Evolutionary conservation across 2,329 filamentous ascomycete genomes (phyloP).

Genomic region (Colletotrichum paranaense): DNA sequence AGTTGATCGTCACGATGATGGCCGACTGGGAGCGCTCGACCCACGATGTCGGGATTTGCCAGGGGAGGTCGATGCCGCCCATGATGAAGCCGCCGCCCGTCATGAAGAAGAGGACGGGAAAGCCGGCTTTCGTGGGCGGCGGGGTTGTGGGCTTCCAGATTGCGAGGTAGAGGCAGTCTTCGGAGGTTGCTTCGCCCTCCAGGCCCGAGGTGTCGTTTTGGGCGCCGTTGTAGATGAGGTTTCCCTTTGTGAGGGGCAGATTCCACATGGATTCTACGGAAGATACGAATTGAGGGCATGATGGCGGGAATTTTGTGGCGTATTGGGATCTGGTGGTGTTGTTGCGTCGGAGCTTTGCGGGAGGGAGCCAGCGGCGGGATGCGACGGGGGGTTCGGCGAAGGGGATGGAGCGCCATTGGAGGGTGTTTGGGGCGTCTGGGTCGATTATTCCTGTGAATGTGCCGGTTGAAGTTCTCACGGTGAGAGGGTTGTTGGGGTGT

Average conservation of each 20-base stretch:
- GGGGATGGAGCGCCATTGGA: conserved; percentile 50
- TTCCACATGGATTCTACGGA: conserved; percentile 43
- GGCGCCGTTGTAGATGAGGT: conserved; percentile 38
- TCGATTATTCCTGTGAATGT: conserved; percentile 47
- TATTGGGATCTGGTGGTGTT: conserved; percentile 38
- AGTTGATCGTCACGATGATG: conserved; percentile 38
- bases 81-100: conserved; percentile 58
- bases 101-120: conserved; percentile 60
- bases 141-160: conserved; percentile 51
- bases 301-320: conserved; percentile 43
- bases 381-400: conserved; percentile 49
- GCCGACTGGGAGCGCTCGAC: conserved; percentile 52
- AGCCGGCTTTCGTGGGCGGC: conserved; percentile 38
- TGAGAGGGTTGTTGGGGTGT: conserved; percentile 36
- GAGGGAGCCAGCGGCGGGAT: conserved; percentile 44
- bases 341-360: conserved; percentile 39
- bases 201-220: conserved; percentile 39
- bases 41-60: conserved; percentile 56
- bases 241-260: conserved; percentile 35
- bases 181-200: conserved; percentile 38
- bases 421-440: conserved; percentile 44
- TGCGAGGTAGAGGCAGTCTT: conserved; percentile 58
- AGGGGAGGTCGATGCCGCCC: conserved; percentile 57
- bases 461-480: conserved; percentile 45
- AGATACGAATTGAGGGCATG: conserved; percentile 49